Percentiles rank a stretch among this genome's conserved stretches.
These are phyloP conservation scores for Rubroboletus satanas DNA, from an alignment of 768 basidiomycete genomes.

Conservation along the genomic window DNA sequence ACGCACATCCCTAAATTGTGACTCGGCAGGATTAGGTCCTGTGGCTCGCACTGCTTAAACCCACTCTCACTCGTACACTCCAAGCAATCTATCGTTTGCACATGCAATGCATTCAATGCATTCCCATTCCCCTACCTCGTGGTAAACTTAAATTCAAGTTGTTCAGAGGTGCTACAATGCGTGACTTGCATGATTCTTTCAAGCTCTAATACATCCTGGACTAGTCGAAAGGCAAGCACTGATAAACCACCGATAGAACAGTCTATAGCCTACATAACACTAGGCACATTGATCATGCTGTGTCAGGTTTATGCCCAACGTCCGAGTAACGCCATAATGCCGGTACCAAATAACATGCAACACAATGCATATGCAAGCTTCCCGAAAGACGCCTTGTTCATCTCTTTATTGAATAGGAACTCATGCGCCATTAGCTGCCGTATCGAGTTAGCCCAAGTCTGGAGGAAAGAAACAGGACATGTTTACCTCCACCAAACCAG, in stretches of 20 bases:
- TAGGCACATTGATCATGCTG: background rate
- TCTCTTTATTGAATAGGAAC: conserved; percentile 85
- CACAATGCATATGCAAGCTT: conserved; percentile 68
- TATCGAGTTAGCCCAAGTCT: background rate
- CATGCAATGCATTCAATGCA: background rate
- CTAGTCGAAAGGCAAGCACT: background rate
- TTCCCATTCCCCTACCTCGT: background rate
- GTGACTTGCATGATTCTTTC: background rate
- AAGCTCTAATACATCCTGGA: background rate
- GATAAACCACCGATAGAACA: background rate
- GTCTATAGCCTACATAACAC: background rate
- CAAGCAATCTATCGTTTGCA: background rate
- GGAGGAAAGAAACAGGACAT: background rate
- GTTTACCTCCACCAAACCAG: conserved; percentile 75
- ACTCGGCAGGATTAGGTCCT: background rate
- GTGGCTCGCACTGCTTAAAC: background rate
- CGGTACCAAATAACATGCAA: conserved; percentile 82
- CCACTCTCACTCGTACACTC: background rate
- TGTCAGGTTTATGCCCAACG: conserved; percentile 65
- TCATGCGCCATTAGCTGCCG: conserved; percentile 86
- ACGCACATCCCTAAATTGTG: too few relatives aligned
- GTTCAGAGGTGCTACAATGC: background rate
- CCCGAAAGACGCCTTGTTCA: conserved; percentile 64
- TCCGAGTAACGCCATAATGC: conserved; percentile 87
- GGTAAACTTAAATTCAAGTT: background rate